phyloP scores from a whole-genome alignment of 2,329 filamentous ascomycete species.

The Colletotrichum sp. region DNA sequence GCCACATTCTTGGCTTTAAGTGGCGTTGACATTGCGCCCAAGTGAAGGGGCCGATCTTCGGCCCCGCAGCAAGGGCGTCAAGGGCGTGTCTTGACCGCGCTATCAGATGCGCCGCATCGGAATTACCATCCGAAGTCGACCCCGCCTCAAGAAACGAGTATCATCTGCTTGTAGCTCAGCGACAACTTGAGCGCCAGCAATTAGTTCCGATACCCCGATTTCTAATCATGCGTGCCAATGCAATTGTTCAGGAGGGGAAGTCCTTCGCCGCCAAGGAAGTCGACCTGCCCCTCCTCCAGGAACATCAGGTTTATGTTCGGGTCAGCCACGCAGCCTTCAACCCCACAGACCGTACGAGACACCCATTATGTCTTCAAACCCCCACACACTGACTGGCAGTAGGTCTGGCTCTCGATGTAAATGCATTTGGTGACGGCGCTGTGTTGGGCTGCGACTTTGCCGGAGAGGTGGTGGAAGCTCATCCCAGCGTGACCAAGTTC shows the following conservation, averaged over 20 bases:
- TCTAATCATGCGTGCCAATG: background rate
- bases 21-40: background rate
- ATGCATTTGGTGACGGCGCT: background rate
- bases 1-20: background rate
- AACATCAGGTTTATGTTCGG: background rate
- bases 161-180: background rate
- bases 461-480: background rate
- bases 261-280: background rate
- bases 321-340: background rate
- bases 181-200: background rate
- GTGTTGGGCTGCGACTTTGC: background rate
- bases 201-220: background rate
- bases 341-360: background rate
- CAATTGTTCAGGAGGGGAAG: background rate
- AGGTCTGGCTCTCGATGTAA: background rate
- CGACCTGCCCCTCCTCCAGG: background rate
- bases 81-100: background rate
- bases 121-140: background rate
- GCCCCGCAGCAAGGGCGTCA: background rate
- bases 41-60: background rate
- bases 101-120: background rate
- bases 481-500: background rate
- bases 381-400: rapidly evolving
- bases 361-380: background rate
- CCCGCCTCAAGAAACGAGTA: background rate